Conservation (phyloP, 176 grass and related monocot genomes). For the Triticum dicoccoides region DNA sequence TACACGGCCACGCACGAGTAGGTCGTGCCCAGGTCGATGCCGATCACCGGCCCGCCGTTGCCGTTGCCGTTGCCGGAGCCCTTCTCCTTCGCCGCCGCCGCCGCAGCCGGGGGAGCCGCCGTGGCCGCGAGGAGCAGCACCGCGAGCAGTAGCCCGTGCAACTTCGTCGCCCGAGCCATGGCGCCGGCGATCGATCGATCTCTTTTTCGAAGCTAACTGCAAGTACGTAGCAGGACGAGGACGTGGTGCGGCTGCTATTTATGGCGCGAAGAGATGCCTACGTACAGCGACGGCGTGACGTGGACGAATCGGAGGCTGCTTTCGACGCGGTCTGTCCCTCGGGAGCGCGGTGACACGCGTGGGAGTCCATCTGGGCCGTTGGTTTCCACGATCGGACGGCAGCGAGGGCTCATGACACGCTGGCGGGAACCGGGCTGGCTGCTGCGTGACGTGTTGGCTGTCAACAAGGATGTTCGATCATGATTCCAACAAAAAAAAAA, state of each 20-base stretch:
- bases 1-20: slow-evolving; percentile 89
- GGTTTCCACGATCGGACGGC: background rate
- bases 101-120: background rate
- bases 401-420: background rate
- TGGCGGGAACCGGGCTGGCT: background rate
- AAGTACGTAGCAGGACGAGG: background rate
- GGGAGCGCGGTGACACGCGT: background rate
- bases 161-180: background rate
- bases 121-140: slow-evolving; percentile 13
- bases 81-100: background rate
- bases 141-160: background rate
- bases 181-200: background rate
- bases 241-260: background rate
- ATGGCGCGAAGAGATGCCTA: background rate
- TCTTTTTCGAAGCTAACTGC: background rate
- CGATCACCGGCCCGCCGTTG: slow-evolving; percentile 56
- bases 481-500: too few relatives aligned
- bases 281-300: background rate
- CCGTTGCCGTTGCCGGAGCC: background rate
- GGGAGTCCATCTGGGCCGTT: background rate
- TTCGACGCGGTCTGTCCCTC: background rate
- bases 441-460: too few relatives aligned
- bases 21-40: slow-evolving; percentile 81
- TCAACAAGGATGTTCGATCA: too few relatives aligned
- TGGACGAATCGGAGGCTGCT: background rate